Evolutionary conservation across 1,284 basidiomycete species (phyloP).

Genomic region (Leccinum subrobustum): DNA sequence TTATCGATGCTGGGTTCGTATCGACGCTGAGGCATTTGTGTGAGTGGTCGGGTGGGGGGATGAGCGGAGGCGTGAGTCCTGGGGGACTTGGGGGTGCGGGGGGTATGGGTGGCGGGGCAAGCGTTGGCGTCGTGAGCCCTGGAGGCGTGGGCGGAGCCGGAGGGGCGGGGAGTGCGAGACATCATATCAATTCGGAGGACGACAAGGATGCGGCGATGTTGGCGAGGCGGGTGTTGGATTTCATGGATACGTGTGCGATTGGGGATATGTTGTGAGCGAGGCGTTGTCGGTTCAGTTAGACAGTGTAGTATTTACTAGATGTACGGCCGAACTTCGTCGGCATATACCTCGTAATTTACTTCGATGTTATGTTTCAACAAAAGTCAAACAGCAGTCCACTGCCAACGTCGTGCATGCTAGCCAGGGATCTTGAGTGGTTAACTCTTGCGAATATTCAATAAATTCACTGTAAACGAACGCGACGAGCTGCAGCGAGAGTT

Average conservation of each 20-base stretch:
- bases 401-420: too few species aligned
- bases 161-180: conserved; percentile 19
- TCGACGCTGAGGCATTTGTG: conserved; percentile 47
- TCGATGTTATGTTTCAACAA: too few species aligned
- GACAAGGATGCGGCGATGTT: conserved; percentile 56
- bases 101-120: conserved; percentile 6
- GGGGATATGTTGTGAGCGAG: conserved; percentile 18
- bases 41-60: conserved; percentile 41
- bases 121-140: conserved; percentile 14
- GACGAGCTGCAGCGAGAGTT: too few species aligned
- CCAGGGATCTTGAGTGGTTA: too few species aligned
- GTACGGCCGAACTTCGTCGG: too few species aligned
- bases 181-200: conserved; percentile 39
- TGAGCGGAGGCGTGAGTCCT: conserved; percentile 32
- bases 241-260: conserved; percentile 28
- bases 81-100: conserved; percentile 31
- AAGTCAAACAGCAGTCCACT: too few species aligned
- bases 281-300: background rate
- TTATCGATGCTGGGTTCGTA: conserved; percentile 46
- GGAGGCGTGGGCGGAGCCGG: conserved; percentile 15
- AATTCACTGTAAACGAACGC: too few species aligned
- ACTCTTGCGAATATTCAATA: too few species aligned
- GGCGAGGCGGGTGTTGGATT: conserved; percentile 54
- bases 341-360: too few species aligned
- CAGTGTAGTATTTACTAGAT: too few species aligned